Evolutionary conservation across 768 basidiomycete species (phyloP), one percentile per base, ranked within the genome.

Genomic region (Calocybe cyanea): DNA sequence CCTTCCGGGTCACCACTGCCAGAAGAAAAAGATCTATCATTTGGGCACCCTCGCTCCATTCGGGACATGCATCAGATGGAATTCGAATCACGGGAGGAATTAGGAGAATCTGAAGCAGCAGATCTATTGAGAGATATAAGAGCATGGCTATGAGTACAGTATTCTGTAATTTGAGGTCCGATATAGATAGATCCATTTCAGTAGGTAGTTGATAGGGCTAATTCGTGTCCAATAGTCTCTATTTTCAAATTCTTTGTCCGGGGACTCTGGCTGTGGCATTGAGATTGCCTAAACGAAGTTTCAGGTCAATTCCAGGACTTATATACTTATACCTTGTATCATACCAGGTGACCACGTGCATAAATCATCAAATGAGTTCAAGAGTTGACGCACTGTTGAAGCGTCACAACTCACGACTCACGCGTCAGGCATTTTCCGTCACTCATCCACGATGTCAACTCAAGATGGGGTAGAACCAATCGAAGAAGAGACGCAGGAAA

Each of bases 31-130:
- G 28, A 47, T 47, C 35, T 31, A 43, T 48, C 34, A 38, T 43
- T 21, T 23, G 37, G 55, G 25, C 51, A 49, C 3, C 65, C 71
- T 3, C 65, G 70, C 6, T 73, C 76, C 1, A 57, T 63, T 52
- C 65, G 62, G 46, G 73, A 79, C 48, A 81, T 87, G 78, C 80
- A 85, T 54, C 67, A 67, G 47, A 65, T 63, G 48, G 86, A 87
- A 58, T 79, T 76, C 33, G 76, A 81, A 54, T 63, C 69, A 1
- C 69, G 85, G 32, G 65, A 70, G 17, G 76, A 79, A 40, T 65
- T 87, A n/a, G 80, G 84, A 32, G 75, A 78, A 1, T 75, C 79
- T 7, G 76, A 80, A 19, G 85, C 78, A 2, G 54, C 55, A 19
- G 60, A 51, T 2, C 59, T 87, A 15, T 66, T 68, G 3, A 54